Evolutionary conservation across 2,329 filamentous ascomycete species (phyloP), one percentile per base, ranked within the genome.

Genomic region (Fusarium solani-melongenae): DNA sequence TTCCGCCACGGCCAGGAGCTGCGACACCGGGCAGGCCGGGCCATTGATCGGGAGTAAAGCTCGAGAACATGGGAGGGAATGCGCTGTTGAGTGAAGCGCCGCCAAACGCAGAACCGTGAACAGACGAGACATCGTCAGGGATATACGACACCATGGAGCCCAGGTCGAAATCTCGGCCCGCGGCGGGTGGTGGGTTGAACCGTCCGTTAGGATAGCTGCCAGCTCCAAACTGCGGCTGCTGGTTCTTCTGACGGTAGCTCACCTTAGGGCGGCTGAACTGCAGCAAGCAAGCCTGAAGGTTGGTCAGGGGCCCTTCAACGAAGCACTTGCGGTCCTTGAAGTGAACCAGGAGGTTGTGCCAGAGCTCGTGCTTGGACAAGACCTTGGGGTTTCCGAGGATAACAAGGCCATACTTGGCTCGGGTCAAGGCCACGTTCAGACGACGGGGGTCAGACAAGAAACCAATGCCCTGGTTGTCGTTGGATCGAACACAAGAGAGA

Each of bases 331-430:
- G 92, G 81, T 98, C 95, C 86, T 98, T 98, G 89, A 98, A 99
- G 82, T 99, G 96, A 41, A 96, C 89, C 38, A 99, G 88, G 29
- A 99, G 90, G 79, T 95, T 95, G 82, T 99, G 96, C 96, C 96
- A 99, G 41, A 99, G 88, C 71, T 97, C 96, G 81, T 99, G 96
- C 87, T 99, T 99, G 44, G 95, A 96, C 49, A 99, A 86, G 39
- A 99, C 95, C 85, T 98, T 98, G 34, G 96, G 96, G 80, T 99
- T 99, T 72, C 96, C 96, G 10, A 99, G 91, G 79, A 99, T 98
- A 69, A 98, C 96, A 34, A 98, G 87, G 67, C 96, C 96, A 79
- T 96, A 99, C 84, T 98, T 98, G 71, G 96, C 96, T 86, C 96
- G 94, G 59, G 96, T 99, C 75, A 99, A 89, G 41, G 96, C 96